Conservation (phyloP, 2,329 filamentous ascomycete species). For the Coleophoma crateriformis region DNA sequence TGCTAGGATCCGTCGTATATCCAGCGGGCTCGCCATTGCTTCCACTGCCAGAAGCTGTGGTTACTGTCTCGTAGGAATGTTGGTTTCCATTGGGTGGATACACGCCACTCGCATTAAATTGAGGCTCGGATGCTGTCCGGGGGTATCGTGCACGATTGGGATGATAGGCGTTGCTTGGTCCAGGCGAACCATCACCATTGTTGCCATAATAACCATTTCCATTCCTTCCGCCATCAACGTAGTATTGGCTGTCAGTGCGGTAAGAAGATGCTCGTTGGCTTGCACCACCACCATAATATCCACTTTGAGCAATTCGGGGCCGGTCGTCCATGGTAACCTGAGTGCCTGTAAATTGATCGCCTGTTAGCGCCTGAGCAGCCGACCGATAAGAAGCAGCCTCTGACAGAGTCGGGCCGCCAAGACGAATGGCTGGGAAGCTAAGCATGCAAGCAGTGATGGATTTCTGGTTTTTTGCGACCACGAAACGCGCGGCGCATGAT, state of each 20-base stretch:
- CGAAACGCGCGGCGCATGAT: neutral
- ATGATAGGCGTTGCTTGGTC: constrained; percentile 23
- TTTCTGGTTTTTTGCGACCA: neutral
- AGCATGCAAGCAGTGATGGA: neutral
- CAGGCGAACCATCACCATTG: constrained; percentile 13
- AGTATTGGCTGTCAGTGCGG: constrained; percentile 17
- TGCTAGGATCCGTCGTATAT: constrained; percentile 81
- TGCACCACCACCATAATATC: constrained; percentile 25
- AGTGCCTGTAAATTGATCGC: constrained; percentile 17
- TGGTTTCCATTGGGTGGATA: constrained; percentile 23
- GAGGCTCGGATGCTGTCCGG: constrained; percentile 24
- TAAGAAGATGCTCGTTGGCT: constrained; percentile 11
- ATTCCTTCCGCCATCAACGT: constrained; percentile 25
- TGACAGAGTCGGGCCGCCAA: neutral
- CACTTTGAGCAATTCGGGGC: constrained; percentile 24
- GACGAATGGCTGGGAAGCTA: neutral
- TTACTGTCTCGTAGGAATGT: constrained; percentile 76
- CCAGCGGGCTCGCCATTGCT: constrained; percentile 68
- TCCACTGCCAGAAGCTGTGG: constrained; percentile 63
- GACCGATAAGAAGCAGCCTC: constrained; percentile 1
- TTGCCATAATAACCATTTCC: constrained; percentile 30
- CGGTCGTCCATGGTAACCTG: constrained; percentile 23
- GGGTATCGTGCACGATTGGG: constrained; percentile 26
- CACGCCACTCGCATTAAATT: constrained; percentile 21
- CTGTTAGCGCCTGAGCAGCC: constrained; percentile 1